phyloP scores from a whole-genome alignment of 2,329 filamentous ascomycete genomes.

The Fusarium lyarnte region DNA sequence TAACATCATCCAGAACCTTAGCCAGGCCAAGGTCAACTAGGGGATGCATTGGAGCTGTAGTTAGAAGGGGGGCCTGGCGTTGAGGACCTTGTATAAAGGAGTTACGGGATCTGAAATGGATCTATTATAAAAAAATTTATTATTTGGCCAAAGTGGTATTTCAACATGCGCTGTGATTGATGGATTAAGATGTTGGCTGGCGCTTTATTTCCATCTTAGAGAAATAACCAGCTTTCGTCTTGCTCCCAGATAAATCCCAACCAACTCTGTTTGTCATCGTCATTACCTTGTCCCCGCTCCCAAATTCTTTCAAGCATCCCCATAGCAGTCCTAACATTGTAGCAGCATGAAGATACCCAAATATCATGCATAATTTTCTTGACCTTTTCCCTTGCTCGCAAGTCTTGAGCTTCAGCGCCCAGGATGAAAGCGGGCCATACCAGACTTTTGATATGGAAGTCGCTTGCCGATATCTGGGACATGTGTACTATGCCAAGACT shows the following conservation, averaged over 20 bases:
- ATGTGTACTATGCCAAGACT: background rate
- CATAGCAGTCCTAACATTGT: background rate
- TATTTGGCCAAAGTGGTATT: background rate
- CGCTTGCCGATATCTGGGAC: background rate
- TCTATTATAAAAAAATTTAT: background rate
- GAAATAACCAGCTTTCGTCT: background rate
- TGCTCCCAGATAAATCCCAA: background rate
- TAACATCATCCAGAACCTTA: constrained; percentile 12
- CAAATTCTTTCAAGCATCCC: background rate
- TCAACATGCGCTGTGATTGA: background rate
- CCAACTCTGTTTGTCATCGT: background rate
- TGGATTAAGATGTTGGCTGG: too few species aligned
- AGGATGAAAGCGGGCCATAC: background rate
- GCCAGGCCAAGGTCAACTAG: background rate
- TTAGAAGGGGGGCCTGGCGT: background rate
- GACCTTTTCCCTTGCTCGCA: accelerated
- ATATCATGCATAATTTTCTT: background rate
- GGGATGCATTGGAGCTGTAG: accelerated
- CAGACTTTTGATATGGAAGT: background rate
- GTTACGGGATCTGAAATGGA: background rate
- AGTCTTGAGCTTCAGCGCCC: background rate
- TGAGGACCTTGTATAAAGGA: background rate
- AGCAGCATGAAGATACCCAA: background rate
- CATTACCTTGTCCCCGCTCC: accelerated
- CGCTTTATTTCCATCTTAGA: background rate